phyloP scores from a whole-genome alignment of 2,329 filamentous ascomycete species.

The Drechslera avenae region DNA sequence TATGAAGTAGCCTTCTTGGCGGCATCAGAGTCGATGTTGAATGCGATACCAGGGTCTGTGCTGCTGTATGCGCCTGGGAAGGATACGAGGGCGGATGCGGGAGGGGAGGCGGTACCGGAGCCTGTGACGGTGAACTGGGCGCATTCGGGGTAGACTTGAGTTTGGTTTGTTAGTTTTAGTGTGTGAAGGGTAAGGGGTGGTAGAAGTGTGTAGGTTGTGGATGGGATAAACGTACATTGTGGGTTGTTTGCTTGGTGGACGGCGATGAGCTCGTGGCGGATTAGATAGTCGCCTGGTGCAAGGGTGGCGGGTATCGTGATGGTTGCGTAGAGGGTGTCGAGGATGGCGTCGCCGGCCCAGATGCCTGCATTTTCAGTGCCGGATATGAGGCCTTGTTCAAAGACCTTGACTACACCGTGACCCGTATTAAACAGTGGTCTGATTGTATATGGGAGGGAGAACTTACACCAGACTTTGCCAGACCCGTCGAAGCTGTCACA shows the following conservation, averaged over 20 bases:
- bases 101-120: slow-evolving; percentile 52
- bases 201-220: neutral
- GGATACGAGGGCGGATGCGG: slow-evolving; percentile 48
- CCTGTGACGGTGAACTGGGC: slow-evolving; percentile 60
- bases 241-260: slow-evolving; percentile 60
- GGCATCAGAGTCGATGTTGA: slow-evolving; percentile 36
- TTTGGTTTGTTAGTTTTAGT: slow-evolving; percentile 18
- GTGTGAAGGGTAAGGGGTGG: no score
- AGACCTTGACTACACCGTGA: slow-evolving; percentile 56
- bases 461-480: slow-evolving; percentile 53
- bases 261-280: slow-evolving; percentile 63
- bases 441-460: no score
- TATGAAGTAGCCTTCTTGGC: slow-evolving; percentile 38
- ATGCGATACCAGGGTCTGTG: slow-evolving; percentile 53
- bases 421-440: slow-evolving; percentile 24
- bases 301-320: slow-evolving; percentile 56
- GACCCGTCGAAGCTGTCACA: slow-evolving; percentile 59
- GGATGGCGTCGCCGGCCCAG: slow-evolving; percentile 57
- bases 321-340: slow-evolving; percentile 55
- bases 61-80: slow-evolving; percentile 51
- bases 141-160: slow-evolving; percentile 60
- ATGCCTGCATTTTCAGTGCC: slow-evolving; percentile 52
- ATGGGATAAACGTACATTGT: slow-evolving; percentile 44
- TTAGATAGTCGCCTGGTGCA: slow-evolving; percentile 60
- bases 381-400: slow-evolving; percentile 58